Base-by-base conservation (phyloP, 306 rosid genomes). In the Inga leiocalycina region DNA sequence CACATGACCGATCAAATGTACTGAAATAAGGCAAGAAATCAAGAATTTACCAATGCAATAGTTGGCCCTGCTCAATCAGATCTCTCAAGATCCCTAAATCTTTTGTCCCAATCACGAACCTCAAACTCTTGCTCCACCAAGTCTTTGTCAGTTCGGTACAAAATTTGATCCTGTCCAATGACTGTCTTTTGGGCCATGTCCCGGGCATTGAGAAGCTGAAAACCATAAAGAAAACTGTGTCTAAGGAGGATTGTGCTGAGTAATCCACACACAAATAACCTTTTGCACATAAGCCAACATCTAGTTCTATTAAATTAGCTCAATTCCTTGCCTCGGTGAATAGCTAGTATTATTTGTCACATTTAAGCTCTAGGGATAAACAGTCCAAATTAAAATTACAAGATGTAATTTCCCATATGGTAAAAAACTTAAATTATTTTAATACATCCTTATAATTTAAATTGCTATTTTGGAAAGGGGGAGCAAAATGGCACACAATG, bases 141-240 rank as follows among this genome's bases (percentile, higher is more conserved):
- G 86, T 96, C 99, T 85, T 80, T 91, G 85, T 96, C 99, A 57
- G 98, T 92, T 76, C 97, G 90, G 87, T 96, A 96, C 46, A 96
- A 94, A 89, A 96, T 96, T 88, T 90, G 96, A 87, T 92, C 98
- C 89, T 90, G 88, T 69, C 94, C 94, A 79, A 96, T 94, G 54
- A 96, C 88, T 46, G 87, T 94, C 87, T 79, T 94, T 81, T 94
- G 97, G 71, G 99, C 97, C 98, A 94, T 92, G 87, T 96, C 91
- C 73, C 94, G 94, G 1, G 98, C 99, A 85, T 91, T 94, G 86
- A 92, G 88, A 83, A 96, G 94, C 99, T 96, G 94, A 71, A 87
- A 67, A 52, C 62, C 79, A 76, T 46, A 72, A 77, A 17, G 20
- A 71, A 74, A 32, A 78, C 61, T 79, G 83, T 82, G 83, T 82